A percentile compares a stretch with the other conserved stretches of the same genome.
Evolutionary conservation across 306 rosid species (phyloP).

Genomic region (Vigna radiata): DNA sequence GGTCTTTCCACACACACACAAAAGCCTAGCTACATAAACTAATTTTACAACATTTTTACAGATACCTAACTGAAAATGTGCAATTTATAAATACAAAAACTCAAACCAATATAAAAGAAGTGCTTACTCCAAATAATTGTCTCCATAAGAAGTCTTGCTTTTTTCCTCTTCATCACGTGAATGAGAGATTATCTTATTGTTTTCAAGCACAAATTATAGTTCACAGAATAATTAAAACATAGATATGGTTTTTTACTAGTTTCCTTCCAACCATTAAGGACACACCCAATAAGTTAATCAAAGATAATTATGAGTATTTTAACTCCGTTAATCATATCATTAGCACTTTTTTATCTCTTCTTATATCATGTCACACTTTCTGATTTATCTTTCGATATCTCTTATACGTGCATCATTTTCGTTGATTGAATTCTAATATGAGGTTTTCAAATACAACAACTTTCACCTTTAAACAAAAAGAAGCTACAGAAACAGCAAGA

Average conservation of each 20-base stretch:
- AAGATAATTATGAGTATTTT: neutral
- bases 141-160: neutral
- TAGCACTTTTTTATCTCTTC: neutral
- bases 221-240: neutral
- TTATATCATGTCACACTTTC: no score
- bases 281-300: neutral
- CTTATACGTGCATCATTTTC: neutral
- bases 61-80: neutral
- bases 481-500: neutral
- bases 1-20: neutral
- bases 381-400: neutral
- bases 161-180: neutral
- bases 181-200: neutral
- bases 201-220: neutral
- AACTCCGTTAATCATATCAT: neutral
- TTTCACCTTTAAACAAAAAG: neutral
- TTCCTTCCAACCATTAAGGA: neutral
- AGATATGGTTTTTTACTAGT: neutral
- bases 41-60: neutral
- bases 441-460: neutral
- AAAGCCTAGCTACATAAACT: neutral
- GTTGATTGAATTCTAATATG: neutral
- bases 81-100: neutral
- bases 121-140: conserved; percentile 1
- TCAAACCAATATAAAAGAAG: neutral